phyloP scores from a whole-genome alignment of 257 asterid species.

The Cinchona pubescens region DNA sequence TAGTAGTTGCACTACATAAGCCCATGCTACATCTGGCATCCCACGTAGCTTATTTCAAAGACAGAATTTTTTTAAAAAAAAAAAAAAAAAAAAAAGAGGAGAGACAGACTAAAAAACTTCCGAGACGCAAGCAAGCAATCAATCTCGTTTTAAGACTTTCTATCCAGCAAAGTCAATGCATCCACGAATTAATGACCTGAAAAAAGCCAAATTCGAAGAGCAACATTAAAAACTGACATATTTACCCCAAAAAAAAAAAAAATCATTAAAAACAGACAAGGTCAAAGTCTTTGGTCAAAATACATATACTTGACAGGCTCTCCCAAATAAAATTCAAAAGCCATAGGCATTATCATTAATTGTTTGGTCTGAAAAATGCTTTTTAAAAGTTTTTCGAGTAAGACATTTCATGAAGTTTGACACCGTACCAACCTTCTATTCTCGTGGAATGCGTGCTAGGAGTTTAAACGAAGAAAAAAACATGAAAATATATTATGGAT shows the following conservation, averaged over 20 bases:
- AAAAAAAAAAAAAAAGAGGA: too few relatives aligned
- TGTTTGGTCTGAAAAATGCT: neutral
- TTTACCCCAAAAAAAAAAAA: too few relatives aligned
- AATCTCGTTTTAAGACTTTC: neutral
- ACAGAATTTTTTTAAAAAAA: too few relatives aligned
- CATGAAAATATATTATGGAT: neutral
- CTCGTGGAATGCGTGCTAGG: neutral
- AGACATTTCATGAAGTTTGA: neutral
- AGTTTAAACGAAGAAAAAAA: neutral
- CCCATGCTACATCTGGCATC: too few relatives aligned
- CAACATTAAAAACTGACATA: neutral
- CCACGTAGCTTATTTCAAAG: neutral
- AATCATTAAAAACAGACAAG: slow-evolving; percentile 9
- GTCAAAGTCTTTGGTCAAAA: slow-evolving; percentile 29
- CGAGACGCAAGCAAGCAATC: neutral
- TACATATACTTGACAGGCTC: neutral
- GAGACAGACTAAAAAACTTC: too few relatives aligned
- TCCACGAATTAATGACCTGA: neutral
- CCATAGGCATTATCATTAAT: neutral
- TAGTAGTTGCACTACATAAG: neutral
- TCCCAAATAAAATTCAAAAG: neutral
- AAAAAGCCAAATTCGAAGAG: neutral
- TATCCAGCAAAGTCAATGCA: neutral
- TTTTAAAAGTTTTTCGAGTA: neutral
- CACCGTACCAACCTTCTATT: neutral